Conservation (phyloP, 176 grass and related monocot species). For the Alloteropsis semialata region DNA sequence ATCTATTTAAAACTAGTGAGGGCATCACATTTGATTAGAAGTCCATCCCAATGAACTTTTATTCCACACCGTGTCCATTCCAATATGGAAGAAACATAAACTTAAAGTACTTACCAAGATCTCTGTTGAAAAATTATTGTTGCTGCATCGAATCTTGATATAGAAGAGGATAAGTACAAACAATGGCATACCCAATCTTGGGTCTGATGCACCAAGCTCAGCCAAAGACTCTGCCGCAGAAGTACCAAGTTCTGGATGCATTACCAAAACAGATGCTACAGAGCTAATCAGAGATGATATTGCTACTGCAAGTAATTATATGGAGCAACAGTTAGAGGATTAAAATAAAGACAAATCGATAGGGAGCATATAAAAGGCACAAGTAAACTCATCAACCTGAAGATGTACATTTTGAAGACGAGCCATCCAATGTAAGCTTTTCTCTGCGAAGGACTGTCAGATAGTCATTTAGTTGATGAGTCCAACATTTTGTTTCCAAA, state of each 20-base stretch:
- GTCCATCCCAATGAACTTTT: background rate
- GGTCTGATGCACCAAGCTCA: conserved; percentile 61
- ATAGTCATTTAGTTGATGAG: conserved; percentile 54
- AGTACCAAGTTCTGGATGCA: conserved; percentile 64
- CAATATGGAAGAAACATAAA: conserved; percentile 32
- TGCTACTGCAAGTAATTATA: conserved; percentile 56
- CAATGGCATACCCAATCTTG: conserved; percentile 69
- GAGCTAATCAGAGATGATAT: conserved; percentile 66
- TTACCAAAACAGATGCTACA: conserved; percentile 59
- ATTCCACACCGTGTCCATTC: conserved; percentile 1
- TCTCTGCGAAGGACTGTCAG: conserved; percentile 45
- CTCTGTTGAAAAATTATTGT: conserved; percentile 35
- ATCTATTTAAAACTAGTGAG: conserved; percentile 7
- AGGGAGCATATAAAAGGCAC: conserved; percentile 5
- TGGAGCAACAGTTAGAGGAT: conserved; percentile 13
- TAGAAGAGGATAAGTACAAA: conserved; percentile 72
- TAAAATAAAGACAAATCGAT: conserved; percentile 16
- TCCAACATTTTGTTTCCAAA: conserved; percentile 51
- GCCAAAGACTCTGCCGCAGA: conserved; percentile 79
- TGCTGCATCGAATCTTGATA: conserved; percentile 64
- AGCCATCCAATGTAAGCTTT: conserved; percentile 41
- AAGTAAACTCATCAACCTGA: conserved; percentile 37
- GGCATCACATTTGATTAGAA: conserved; percentile 14
- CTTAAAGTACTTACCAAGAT: conserved; percentile 58
- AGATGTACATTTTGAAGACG: conserved; percentile 35